Conservation (phyloP, 1,284 basidiomycete genomes). For the Apiotrichum gamsii region DNA sequence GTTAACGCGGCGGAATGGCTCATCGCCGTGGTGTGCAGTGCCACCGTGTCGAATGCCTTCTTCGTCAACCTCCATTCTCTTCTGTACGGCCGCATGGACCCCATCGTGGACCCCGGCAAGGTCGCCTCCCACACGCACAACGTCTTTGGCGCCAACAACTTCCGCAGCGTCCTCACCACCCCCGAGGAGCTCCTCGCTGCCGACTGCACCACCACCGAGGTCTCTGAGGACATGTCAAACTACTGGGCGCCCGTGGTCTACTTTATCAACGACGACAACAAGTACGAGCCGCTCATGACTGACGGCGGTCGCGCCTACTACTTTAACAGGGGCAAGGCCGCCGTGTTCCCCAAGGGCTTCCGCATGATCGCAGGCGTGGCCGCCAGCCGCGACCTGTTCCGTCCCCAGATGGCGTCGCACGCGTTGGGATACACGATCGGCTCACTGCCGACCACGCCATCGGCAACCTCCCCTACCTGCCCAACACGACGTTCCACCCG, state of each 20-base stretch:
- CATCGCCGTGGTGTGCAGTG: too few species aligned
- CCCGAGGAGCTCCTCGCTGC: constrained; percentile 24
- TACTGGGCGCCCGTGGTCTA: constrained; percentile 51
- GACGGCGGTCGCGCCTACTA: constrained; percentile 39
- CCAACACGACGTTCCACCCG: not conserved
- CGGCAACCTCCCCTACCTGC: not conserved
- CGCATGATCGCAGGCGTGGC: not conserved
- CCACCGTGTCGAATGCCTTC: too few species aligned
- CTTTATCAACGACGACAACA: constrained; percentile 36
- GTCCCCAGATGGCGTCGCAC: not conserved
- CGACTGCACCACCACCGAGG: constrained; percentile 26
- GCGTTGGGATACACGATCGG: not conserved
- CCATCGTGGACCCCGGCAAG: constrained; percentile 41
- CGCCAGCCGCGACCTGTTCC: not conserved
- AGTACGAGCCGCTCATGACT: constrained; percentile 28
- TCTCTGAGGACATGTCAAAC: constrained; percentile 47
- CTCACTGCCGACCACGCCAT: not conserved
- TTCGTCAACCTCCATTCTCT: not conserved
- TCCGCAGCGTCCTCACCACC: constrained; percentile 24
- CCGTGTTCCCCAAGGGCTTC: not conserved
- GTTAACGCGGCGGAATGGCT: too few species aligned
- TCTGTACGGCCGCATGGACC: constrained; percentile 34
- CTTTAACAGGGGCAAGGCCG: not conserved
- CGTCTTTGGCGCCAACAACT: constrained; percentile 41
- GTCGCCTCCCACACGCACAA: constrained; percentile 44